Evolutionary conservation across 768 basidiomycete genomes (phyloP).

Genomic region (Lactifluus piperatus): DNA sequence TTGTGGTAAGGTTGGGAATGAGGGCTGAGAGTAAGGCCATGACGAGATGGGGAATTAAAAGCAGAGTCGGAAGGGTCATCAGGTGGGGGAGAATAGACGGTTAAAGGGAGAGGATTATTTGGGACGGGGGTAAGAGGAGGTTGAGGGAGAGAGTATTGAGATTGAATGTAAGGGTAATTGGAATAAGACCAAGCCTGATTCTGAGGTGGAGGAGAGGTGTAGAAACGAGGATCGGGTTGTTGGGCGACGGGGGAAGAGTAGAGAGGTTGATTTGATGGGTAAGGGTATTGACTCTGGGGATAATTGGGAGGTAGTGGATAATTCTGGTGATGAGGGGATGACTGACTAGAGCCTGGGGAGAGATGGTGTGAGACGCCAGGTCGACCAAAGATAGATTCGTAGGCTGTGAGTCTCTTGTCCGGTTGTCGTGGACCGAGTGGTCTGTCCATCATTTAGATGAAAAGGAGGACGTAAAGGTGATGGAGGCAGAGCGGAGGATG

Average conservation of each 20-base stretch:
- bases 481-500: background rate
- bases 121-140: conserved; percentile 37
- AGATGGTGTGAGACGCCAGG: conserved; percentile 50
- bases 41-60: conserved; percentile 36
- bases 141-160: conserved; percentile 27
- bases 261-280: conserved; percentile 34
- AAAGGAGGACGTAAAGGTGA: background rate
- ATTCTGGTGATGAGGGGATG: conserved; percentile 18
- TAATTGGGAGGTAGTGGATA: conserved; percentile 19
- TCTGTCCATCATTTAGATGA: conserved; percentile 36
- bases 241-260: conserved; percentile 27
- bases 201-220: conserved; percentile 25
- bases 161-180: conserved; percentile 28
- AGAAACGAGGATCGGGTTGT: conserved; percentile 30
- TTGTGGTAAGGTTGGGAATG: conserved; percentile 63
- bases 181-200: conserved; percentile 21
- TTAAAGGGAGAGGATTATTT: conserved; percentile 42
- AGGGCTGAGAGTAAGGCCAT: conserved; percentile 65
- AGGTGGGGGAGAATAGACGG: conserved; percentile 38
- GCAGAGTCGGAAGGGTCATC: conserved; percentile 42
- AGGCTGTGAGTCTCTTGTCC: conserved; percentile 74
- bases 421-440: conserved; percentile 51
- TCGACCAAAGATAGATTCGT: conserved; percentile 82
- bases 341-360: conserved; percentile 22
- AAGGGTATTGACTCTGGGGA: conserved; percentile 25